phyloP scores from a whole-genome alignment of 2,329 filamentous ascomycete species.

The Diplodia sapinea region DNA sequence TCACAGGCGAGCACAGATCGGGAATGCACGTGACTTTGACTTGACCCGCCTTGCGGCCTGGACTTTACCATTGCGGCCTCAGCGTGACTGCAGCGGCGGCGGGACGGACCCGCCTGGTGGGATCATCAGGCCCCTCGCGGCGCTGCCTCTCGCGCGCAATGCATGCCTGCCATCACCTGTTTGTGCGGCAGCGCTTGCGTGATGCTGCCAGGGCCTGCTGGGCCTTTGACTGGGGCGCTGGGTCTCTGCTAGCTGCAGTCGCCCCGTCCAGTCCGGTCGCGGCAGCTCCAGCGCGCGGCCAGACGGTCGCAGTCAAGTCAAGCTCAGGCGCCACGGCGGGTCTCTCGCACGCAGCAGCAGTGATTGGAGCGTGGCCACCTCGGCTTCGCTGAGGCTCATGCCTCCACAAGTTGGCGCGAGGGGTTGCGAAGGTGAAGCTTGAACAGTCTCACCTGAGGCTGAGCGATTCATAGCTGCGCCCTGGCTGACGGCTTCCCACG shows the following conservation, averaged over 20 bases:
- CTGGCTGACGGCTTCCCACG: slow-evolving; percentile 6
- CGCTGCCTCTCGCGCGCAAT: slow-evolving; percentile 8
- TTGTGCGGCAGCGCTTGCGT: not conserved
- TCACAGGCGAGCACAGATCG: slow-evolving; percentile 19
- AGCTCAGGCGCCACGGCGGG: slow-evolving; percentile 19
- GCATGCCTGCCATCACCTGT: slow-evolving; percentile 17
- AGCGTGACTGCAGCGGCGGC: slow-evolving; percentile 5
- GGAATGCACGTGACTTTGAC: slow-evolving; percentile 3
- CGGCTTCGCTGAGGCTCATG: slow-evolving; percentile 29
- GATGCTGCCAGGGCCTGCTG: not conserved
- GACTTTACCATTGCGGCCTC: not conserved
- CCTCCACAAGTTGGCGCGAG: not conserved
- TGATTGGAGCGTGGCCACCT: slow-evolving; percentile 31
- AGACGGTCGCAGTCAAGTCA: slow-evolving; percentile 3
- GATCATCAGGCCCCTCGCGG: slow-evolving; percentile 2
- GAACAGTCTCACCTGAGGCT: too few species aligned
- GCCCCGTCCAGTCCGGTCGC: not conserved
- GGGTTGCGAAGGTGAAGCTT: slow-evolving; percentile 15
- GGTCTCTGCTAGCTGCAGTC: not conserved
- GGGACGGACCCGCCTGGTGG: not conserved
- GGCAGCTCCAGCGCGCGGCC: not conserved
- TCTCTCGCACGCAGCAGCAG: slow-evolving; percentile 1
- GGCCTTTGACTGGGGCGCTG: not conserved
- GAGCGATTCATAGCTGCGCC: slow-evolving; percentile 18
- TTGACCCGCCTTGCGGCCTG: not conserved